Conservation (phyloP, 257 asterid genomes). For the Ophiorrhiza pumila region DNA sequence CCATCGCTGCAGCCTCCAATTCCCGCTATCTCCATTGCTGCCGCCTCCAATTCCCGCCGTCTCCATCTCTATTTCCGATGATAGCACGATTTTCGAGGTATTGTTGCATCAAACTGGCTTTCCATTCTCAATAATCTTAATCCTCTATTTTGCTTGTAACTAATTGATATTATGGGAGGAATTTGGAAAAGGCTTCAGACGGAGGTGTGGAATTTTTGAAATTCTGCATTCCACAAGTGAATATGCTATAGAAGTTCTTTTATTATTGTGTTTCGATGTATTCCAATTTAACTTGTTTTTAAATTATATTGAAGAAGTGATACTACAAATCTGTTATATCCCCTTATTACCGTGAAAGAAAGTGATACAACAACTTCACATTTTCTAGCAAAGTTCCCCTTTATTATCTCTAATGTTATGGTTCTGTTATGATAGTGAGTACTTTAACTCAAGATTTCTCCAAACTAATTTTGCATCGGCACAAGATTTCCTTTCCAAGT, state of each 20-base stretch:
- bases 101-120: too few species aligned
- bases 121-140: too few species aligned
- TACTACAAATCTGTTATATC: background rate
- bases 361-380: background rate
- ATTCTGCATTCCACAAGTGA: background rate
- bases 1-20: too few species aligned
- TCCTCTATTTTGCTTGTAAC: too few species aligned
- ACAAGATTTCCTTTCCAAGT: background rate
- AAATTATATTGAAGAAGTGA: constrained; percentile 3
- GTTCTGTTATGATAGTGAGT: background rate
- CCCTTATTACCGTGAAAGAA: background rate
- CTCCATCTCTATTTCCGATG: too few species aligned
- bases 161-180: too few species aligned
- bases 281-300: constrained; percentile 7
- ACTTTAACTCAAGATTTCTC: background rate
- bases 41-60: too few species aligned
- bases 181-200: too few species aligned
- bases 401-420: background rate
- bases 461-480: background rate
- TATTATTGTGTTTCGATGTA: background rate
- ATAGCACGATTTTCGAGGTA: too few species aligned
- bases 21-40: too few species aligned
- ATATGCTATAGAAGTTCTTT: background rate
- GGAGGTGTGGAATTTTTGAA: too few species aligned
- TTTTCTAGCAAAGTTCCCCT: background rate